Percentiles rank a stretch among this genome's conserved stretches.
phyloP scores from a whole-genome alignment of 1,284 basidiomycete species.

The Heterobasidion parviporum region DNA sequence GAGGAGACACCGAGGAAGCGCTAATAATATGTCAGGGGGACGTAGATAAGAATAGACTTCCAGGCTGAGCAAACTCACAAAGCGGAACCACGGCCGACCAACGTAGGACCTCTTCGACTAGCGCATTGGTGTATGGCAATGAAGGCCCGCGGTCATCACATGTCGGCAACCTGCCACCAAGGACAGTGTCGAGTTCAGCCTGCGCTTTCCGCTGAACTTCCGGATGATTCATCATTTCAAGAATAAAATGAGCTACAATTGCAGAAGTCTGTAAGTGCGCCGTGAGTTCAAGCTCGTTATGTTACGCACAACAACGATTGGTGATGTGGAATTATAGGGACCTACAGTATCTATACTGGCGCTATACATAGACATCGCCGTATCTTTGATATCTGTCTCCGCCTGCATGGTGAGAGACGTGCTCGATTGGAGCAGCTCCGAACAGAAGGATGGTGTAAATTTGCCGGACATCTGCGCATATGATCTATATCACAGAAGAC shows the following conservation, averaged over 20 bases:
- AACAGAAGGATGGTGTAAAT: neutral
- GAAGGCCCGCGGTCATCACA: slow-evolving; percentile 35
- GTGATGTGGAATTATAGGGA: neutral
- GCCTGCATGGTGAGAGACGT: neutral
- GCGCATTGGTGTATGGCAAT: slow-evolving; percentile 30
- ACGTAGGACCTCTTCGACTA: neutral
- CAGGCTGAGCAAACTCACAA: slow-evolving; percentile 26
- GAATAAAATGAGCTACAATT: slow-evolving; percentile 41
- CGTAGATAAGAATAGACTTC: neutral
- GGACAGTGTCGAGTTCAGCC: slow-evolving; percentile 44
- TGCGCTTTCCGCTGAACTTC: slow-evolving; percentile 41
- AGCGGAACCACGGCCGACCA: slow-evolving; percentile 7
- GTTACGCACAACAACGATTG: slow-evolving; percentile 12
- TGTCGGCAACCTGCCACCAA: slow-evolving; percentile 43
- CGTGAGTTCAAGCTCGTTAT: neutral
- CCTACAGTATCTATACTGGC: neutral
- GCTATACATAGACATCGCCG: neutral
- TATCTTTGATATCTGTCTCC: neutral
- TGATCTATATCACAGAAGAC: neutral
- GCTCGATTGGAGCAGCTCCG: neutral
- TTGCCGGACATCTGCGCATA: neutral
- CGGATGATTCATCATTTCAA: slow-evolving; percentile 50
- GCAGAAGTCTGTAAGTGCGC: slow-evolving; percentile 28
- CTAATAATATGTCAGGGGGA: slow-evolving; percentile 17
- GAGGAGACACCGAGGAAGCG: slow-evolving; percentile 1